Evolutionary conservation across 2,329 filamentous ascomycete species (phyloP).

Genomic region (Coniella lustricola): DNA sequence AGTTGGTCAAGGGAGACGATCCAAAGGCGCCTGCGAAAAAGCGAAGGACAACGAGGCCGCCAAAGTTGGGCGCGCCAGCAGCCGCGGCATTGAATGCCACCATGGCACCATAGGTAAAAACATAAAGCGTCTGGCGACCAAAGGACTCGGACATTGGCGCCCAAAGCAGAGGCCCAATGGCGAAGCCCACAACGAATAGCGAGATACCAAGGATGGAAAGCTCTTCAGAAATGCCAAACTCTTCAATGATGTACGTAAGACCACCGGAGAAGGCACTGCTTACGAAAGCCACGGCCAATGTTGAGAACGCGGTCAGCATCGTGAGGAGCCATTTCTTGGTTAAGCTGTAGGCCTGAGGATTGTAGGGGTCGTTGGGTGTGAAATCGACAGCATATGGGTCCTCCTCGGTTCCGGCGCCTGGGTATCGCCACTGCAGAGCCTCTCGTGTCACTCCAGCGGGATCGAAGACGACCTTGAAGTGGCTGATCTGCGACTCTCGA

Average conservation of each 20-base stretch:
- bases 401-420: slow-evolving; percentile 55
- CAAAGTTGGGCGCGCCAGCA: slow-evolving; percentile 49
- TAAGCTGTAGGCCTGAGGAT: slow-evolving; percentile 54
- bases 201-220: slow-evolving; percentile 52
- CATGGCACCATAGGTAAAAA: slow-evolving; percentile 48
- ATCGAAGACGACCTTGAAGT: slow-evolving; percentile 49
- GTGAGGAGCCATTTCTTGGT: slow-evolving; percentile 61
- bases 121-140: slow-evolving; percentile 53
- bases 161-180: slow-evolving; percentile 17
- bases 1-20: slow-evolving; percentile 55
- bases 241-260: slow-evolving; percentile 42
- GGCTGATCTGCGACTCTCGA: slow-evolving; percentile 26
- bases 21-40: slow-evolving; percentile 61
- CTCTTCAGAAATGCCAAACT: slow-evolving; percentile 46
- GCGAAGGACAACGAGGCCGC: slow-evolving; percentile 51
- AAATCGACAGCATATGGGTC: slow-evolving; percentile 65
- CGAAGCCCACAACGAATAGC: slow-evolving; percentile 21
- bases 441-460: slow-evolving; percentile 51
- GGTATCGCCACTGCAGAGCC: slow-evolving; percentile 49
- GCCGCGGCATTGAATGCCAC: slow-evolving; percentile 55
- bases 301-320: slow-evolving; percentile 55
- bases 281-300: slow-evolving; percentile 62
- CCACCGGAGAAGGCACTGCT: slow-evolving; percentile 62
- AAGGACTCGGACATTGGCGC: slow-evolving; percentile 41
- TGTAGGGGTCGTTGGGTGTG: slow-evolving; percentile 57